Percentiles rank a stretch among this genome's conserved stretches.
phyloP scores from a whole-genome alignment of 169 alveolate species.

The Perkinsus olseni region DNA sequence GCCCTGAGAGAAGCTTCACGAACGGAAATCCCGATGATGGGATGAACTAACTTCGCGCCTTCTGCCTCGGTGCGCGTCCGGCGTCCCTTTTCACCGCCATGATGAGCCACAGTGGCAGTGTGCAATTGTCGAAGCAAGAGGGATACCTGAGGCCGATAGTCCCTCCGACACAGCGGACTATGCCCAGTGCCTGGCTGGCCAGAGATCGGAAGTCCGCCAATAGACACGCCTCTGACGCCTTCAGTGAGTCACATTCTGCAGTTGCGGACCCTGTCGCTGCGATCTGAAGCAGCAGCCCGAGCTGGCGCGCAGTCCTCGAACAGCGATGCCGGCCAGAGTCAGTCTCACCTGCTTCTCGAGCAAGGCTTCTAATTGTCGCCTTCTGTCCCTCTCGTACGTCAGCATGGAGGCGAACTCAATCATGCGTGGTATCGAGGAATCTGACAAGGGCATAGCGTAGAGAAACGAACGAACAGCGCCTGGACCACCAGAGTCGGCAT shows the following conservation, averaged over 20 bases:
- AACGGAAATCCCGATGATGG: not conserved
- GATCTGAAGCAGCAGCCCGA: not conserved
- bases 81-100: not conserved
- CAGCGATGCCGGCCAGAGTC: not conserved
- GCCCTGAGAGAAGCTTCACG: not conserved
- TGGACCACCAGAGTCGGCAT: too few species aligned
- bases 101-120: not conserved
- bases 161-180: not conserved
- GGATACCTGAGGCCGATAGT: not conserved
- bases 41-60: not conserved
- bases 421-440: not conserved
- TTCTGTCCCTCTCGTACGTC: not conserved
- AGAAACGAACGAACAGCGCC: not conserved
- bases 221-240: not conserved
- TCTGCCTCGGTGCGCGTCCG: not conserved
- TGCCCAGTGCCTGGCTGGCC: not conserved
- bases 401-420: not conserved
- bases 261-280: not conserved
- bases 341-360: not conserved
- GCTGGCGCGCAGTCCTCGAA: too few species aligned
- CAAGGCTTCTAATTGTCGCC: not conserved
- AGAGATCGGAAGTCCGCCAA: not conserved
- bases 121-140: not conserved
- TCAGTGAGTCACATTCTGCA: not conserved
- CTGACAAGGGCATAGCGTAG: not conserved